A percentile compares a stretch with the other conserved stretches of the same genome.
Evolutionary conservation across 306 rosid species (phyloP).

Genomic region (Lathyrus sativus): DNA sequence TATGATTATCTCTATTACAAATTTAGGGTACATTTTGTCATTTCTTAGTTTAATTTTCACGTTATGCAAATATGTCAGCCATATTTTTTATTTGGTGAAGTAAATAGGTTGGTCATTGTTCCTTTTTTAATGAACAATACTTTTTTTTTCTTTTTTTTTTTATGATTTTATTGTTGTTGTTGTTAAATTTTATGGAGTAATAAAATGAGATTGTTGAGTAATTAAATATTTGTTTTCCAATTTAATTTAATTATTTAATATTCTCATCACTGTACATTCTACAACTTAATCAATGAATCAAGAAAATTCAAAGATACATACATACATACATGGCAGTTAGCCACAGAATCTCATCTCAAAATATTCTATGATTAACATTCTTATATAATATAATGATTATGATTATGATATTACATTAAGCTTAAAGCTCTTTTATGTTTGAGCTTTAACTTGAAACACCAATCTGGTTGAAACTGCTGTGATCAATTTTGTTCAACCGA

Average conservation of each 20-base stretch:
- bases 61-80: conserved; percentile 12
- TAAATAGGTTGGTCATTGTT: background rate
- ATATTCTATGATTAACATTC: conserved; percentile 26
- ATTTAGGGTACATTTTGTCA: conserved; percentile 4
- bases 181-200: no score
- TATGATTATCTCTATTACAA: background rate
- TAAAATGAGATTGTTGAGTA: background rate
- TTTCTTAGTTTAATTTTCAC: background rate
- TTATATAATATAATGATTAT: conserved; percentile 1
- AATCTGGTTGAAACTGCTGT: conserved; percentile 53
- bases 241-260: conserved; percentile 20
- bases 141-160: background rate
- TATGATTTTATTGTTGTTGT: background rate
- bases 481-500: conserved; percentile 70
- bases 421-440: conserved; percentile 21
- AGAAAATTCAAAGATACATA: conserved; percentile 32
- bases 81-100: no score
- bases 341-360: conserved; percentile 20
- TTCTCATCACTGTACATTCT: conserved; percentile 12
- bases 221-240: background rate
- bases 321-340: conserved; percentile 29
- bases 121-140: background rate
- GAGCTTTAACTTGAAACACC: conserved; percentile 45
- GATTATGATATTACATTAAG: conserved; percentile 7
- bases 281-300: conserved; percentile 22